phyloP scores from a whole-genome alignment of 108 stramenopile genomes.

The Ochromonas danica region DNA sequence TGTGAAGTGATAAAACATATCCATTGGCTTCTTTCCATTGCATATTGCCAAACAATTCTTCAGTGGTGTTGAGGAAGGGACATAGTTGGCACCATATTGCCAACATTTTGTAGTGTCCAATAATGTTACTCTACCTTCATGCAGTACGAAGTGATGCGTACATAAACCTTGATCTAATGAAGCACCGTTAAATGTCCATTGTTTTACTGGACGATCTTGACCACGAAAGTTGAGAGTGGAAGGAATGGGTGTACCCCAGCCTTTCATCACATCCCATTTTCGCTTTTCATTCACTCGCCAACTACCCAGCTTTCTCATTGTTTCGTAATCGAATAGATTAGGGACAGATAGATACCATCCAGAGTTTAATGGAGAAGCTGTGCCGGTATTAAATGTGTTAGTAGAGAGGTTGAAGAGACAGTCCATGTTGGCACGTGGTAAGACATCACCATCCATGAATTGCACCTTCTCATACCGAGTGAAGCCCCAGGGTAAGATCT shows the following conservation, averaged over 20 bases:
- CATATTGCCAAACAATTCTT: not conserved
- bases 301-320: not conserved
- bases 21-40: not conserved
- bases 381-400: constrained; percentile 21
- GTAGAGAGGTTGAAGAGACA: constrained; percentile 12
- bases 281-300: not conserved
- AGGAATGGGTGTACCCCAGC: constrained; percentile 1
- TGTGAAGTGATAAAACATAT: constrained; percentile 20
- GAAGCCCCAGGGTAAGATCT: constrained; percentile 29
- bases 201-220: not conserved
- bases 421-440: constrained; percentile 27
- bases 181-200: constrained; percentile 36
- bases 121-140: not conserved
- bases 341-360: constrained; percentile 31
- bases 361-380: constrained; percentile 23
- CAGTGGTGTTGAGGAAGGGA: not conserved
- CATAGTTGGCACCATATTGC: not conserved
- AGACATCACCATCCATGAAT: constrained; percentile 66
- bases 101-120: not conserved
- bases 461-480: constrained; percentile 66
- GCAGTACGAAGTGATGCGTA: constrained; percentile 5
- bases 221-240: not conserved
- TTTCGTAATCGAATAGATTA: not conserved
- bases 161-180: constrained; percentile 25
- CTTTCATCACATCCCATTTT: constrained; percentile 15